A percentile compares a stretch with the other conserved stretches of the same genome.
Evolutionary conservation across 2,329 filamentous ascomycete genomes (phyloP).

Genomic region (Colletotrichum scovillei): DNA sequence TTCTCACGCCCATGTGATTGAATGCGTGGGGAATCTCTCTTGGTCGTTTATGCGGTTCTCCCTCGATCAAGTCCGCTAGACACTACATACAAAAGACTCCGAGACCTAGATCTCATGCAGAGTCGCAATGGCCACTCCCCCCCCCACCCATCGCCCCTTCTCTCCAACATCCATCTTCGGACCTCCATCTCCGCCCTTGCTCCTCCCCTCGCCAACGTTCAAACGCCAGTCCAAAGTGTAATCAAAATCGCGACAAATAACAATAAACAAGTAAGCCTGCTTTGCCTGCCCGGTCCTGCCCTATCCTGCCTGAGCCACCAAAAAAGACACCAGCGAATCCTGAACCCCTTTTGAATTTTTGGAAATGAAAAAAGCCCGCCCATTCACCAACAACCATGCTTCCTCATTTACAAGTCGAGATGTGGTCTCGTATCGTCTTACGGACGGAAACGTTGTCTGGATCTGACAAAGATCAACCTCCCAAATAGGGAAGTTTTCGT

Average conservation of each 20-base stretch:
- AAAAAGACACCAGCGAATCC: background rate
- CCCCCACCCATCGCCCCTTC: background rate
- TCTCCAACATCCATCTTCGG: background rate
- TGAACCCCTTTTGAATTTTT: background rate
- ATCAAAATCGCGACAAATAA: background rate
- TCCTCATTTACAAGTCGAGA: background rate
- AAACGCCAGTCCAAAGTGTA: conserved; percentile 5
- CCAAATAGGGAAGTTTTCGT: background rate
- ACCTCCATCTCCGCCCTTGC: background rate
- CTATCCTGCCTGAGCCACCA: background rate
- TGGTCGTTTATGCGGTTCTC: background rate
- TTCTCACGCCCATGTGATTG: background rate
- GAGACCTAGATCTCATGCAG: background rate
- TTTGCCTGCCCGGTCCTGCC: background rate
- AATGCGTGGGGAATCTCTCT: background rate
- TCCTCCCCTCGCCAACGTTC: background rate
- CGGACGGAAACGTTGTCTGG: background rate
- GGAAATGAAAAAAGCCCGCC: background rate
- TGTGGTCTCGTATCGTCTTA: background rate
- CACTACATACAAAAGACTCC: conserved; percentile 8
- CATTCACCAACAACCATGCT: background rate
- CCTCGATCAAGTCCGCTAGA: background rate
- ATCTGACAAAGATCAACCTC: background rate
- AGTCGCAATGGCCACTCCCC: background rate
- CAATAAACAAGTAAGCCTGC: background rate